Evolutionary conservation across 2,329 filamentous ascomycete genomes (phyloP), one percentile per base, ranked within the genome.

Genomic region (Hymenoscyphus albidus): DNA sequence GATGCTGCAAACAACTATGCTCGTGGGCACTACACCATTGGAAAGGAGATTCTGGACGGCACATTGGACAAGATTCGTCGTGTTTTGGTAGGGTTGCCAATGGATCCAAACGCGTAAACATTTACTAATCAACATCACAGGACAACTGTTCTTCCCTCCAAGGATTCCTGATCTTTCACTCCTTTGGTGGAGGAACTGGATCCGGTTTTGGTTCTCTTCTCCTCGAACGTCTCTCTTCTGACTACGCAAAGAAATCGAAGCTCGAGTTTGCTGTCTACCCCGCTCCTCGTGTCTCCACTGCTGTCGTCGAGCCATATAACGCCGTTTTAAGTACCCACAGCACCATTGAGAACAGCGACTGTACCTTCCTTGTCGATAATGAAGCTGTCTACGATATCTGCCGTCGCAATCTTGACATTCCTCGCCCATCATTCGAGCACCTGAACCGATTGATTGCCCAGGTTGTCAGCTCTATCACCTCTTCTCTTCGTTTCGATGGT

Each of bases 1-100:
- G 86, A 89, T 78, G 86, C 86, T 65, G 85, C 86, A 71, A 89
- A 88, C 76, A 88, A 88, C 78, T 89, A 89, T 78, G 86, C 86
- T 68, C 83, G 86, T 78, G 86, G 86, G 67, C 86, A 89, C 77
- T 89, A 89, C 76, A 89, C 86, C 56, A 83, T 88, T 72, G 86
- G 86, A 73, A 89, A 88, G 78, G 86, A 88, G 74, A 80, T 88
- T 71, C 81, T 87, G 65, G 85, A 88, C 72, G 81, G 79, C 63
- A 86, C 88, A 64, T 81, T 88, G 73, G 86, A 88, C 71, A 85
- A 84, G 71, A 83, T 89, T 72, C 85, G 86, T 70, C 84, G 85
- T 70, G 83, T 89, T 70, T 83, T 75, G 85, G 85, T 87, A 78
- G 32, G 22, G 70, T 66, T 38, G 18, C 32, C 6, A n/a, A 13